These are phyloP conservation scores for Zanthoxylum bungeanum DNA, from an alignment of 345 rosid species.

Conservation along the genomic window DNA sequence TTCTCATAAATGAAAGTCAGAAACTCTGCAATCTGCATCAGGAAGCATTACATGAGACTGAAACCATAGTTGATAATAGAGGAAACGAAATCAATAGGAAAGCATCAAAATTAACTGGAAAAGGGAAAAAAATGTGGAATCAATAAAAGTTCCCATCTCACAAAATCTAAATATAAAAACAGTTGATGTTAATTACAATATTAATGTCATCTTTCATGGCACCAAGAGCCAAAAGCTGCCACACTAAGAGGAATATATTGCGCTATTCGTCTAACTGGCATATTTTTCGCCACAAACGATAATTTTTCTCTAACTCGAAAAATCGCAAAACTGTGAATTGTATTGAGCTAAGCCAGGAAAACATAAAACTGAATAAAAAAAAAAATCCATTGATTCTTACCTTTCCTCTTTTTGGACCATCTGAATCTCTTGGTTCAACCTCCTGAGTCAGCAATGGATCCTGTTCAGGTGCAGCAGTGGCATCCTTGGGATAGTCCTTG, in stretches of 20 bases:
- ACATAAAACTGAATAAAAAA: not conserved
- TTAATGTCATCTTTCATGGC: not conserved
- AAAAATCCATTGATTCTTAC: slow-evolving; percentile 30
- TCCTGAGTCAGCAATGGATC: slow-evolving; percentile 60
- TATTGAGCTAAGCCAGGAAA: not conserved
- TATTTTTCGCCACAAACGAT: not conserved
- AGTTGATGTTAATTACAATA: not conserved
- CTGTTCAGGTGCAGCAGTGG: slow-evolving; percentile 54
- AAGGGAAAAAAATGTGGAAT: not conserved
- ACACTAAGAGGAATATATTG: not conserved
- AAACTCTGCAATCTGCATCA: slow-evolving; percentile 53
- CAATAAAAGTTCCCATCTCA: not conserved
- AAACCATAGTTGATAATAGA: not conserved
- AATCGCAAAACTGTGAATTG: not conserved
- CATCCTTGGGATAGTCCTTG: slow-evolving; percentile 46
- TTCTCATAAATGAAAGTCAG: slow-evolving; percentile 61
- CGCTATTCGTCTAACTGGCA: not conserved
- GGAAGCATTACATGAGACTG: slow-evolving; percentile 16
- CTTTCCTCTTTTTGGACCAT: slow-evolving; percentile 50
- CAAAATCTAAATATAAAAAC: not conserved
- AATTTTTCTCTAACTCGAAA: not conserved
- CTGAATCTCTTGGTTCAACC: slow-evolving; percentile 27
- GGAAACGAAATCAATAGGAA: not conserved
- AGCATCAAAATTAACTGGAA: slow-evolving; percentile 1
- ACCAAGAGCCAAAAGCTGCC: not conserved